Conservation (phyloP, 2,329 filamentous ascomycete genomes). For the Microcera coccophila region DNA sequence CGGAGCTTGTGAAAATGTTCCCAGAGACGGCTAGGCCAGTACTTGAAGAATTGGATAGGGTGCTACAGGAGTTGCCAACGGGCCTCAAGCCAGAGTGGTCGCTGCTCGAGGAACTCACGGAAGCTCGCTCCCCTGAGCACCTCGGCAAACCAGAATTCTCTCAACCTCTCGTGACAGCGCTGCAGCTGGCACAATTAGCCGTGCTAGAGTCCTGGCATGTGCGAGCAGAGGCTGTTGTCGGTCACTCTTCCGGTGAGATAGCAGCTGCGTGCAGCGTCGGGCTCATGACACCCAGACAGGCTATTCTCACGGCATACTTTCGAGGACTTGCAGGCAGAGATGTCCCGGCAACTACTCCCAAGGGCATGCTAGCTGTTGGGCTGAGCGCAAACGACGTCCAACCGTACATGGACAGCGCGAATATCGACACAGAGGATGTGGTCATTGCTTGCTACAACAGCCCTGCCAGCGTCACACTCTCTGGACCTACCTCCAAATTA, state of each 20-base stretch:
- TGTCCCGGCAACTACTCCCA: constrained; percentile 34
- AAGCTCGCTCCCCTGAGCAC: constrained; percentile 6
- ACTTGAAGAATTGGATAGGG: constrained; percentile 12
- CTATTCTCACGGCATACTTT: constrained; percentile 49
- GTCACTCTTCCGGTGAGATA: constrained; percentile 49
- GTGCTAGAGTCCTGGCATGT: constrained; percentile 43
- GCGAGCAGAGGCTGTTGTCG: constrained; percentile 36
- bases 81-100: constrained; percentile 10
- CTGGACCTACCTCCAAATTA: constrained; percentile 44
- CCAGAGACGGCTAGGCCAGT: constrained; percentile 8
- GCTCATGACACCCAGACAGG: constrained; percentile 41
- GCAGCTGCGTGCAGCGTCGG: constrained; percentile 45
- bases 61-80: background rate
- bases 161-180: constrained; percentile 43
- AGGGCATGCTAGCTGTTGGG: constrained; percentile 55
- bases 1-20: constrained; percentile 21
- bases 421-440: constrained; percentile 9
- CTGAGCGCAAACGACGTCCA: constrained; percentile 31
- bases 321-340: constrained; percentile 41
- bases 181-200: constrained; percentile 46
- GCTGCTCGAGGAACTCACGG: background rate
- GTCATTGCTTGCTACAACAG: constrained; percentile 47
- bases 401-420: constrained; percentile 5
- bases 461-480: constrained; percentile 49
- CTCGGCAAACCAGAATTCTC: background rate